These are phyloP conservation scores for Stramenopiles sp. DNA, from an alignment of 352 stramenopile genomes.

Conservation along the genomic window DNA sequence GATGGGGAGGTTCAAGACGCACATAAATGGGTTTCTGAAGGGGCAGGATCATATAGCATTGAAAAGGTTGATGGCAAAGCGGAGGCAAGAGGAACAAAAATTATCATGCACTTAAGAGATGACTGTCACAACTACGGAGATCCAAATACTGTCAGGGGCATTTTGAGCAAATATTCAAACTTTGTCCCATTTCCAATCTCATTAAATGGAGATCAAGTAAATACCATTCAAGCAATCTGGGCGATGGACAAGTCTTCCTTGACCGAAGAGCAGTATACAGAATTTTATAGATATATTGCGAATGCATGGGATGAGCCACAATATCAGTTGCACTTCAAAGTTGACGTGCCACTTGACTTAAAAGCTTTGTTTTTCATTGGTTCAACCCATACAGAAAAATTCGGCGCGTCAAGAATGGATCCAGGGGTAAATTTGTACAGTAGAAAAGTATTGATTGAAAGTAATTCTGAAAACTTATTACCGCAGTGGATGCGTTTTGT, in stretches of 20 bases:
- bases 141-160: constrained; percentile 67
- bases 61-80: constrained; percentile 20
- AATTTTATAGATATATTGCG: constrained; percentile 91
- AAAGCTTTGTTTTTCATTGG: constrained; percentile 94
- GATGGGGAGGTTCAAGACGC: constrained; percentile 11
- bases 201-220: constrained; percentile 87
- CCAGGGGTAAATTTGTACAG: constrained; percentile 92
- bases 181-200: constrained; percentile 97
- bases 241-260: constrained; percentile 80
- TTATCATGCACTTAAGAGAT: constrained; percentile 92
- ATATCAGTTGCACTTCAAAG: constrained; percentile 84
- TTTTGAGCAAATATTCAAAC: constrained; percentile 98
- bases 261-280: constrained; percentile 82
- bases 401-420: constrained; percentile 77
- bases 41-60: constrained; percentile 48
- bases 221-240: constrained; percentile 96
- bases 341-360: constrained; percentile 92
- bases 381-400: constrained; percentile 87
- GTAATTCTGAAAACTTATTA: constrained; percentile 84
- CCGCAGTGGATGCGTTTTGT: constrained; percentile 90
- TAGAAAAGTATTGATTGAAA: constrained; percentile 96
- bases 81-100: constrained; percentile 64
- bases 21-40: constrained; percentile 48
- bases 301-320: constrained; percentile 81
- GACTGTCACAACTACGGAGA: constrained; percentile 81